Percentiles rank a stretch among this genome's conserved stretches.
phyloP scores from a whole-genome alignment of 768 basidiomycete species.

The Solioccasus polychromus region DNA sequence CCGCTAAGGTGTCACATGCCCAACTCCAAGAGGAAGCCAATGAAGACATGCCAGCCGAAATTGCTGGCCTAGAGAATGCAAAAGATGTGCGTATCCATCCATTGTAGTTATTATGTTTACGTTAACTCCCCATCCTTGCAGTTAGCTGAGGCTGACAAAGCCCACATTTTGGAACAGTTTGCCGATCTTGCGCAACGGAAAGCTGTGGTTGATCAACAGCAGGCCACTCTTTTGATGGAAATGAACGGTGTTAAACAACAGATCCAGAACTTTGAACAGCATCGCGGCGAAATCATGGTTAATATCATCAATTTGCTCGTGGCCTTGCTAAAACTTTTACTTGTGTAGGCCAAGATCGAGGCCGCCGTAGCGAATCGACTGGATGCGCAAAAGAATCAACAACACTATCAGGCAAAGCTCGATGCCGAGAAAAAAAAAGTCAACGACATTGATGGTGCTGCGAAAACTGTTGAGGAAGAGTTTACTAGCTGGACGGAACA shows the following conservation, averaged over 20 bases:
- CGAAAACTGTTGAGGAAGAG: slow-evolving; percentile 55
- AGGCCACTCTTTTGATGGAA: slow-evolving; percentile 42
- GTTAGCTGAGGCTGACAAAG: slow-evolving; percentile 57
- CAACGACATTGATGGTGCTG: slow-evolving; percentile 41
- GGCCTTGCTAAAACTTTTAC: neutral
- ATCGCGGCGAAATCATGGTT: slow-evolving; percentile 44
- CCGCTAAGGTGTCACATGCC: slow-evolving; percentile 36
- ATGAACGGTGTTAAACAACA: slow-evolving; percentile 44
- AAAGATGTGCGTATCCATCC: slow-evolving; percentile 43
- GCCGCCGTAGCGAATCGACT: slow-evolving; percentile 48
- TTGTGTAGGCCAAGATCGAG: slow-evolving; percentile 46
- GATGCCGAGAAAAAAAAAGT: slow-evolving; percentile 47
- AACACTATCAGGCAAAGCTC: slow-evolving; percentile 52
- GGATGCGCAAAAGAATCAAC: slow-evolving; percentile 45
- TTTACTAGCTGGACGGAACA: slow-evolving; percentile 64
- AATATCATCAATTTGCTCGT: slow-evolving; percentile 15
- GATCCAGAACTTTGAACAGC: slow-evolving; percentile 51
- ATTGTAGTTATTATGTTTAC: neutral
- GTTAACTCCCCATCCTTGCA: slow-evolving; percentile 25
- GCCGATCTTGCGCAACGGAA: slow-evolving; percentile 44
- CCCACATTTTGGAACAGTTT: slow-evolving; percentile 46
- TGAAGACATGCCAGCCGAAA: slow-evolving; percentile 63
- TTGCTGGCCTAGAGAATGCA: slow-evolving; percentile 53
- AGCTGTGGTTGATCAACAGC: slow-evolving; percentile 43
- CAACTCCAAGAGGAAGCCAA: slow-evolving; percentile 59